phyloP scores from a whole-genome alignment of 2,329 filamentous ascomycete species.

The Arthrobotrys iridis region DNA sequence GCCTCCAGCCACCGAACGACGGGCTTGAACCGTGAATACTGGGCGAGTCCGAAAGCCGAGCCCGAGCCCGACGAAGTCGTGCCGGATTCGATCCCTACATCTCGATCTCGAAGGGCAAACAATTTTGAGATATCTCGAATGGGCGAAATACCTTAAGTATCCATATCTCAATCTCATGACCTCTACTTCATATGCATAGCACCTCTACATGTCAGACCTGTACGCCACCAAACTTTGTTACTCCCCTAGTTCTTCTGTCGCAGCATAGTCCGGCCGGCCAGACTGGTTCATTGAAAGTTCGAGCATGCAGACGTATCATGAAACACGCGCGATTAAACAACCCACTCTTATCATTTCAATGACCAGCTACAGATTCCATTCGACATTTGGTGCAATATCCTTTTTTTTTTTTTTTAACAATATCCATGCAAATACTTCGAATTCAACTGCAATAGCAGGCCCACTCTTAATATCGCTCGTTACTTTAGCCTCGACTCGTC shows the following conservation, averaged over 20 bases:
- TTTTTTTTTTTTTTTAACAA: not conserved
- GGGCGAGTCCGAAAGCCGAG: slow-evolving; percentile 25
- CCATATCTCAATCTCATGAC: not conserved
- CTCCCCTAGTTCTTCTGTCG: not conserved
- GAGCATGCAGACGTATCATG: slow-evolving; percentile 11
- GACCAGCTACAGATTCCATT: not conserved
- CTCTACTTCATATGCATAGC: not conserved
- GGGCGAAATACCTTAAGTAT: not conserved
- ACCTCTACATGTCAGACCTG: slow-evolving; percentile 2
- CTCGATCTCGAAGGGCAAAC: not conserved
- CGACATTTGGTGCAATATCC: no score
- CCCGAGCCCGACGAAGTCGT: not conserved
- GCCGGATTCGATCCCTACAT: slow-evolving; percentile 18
- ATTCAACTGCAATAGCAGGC: not conserved
- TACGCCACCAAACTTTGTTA: slow-evolving; percentile 2
- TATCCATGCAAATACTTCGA: slow-evolving; percentile 20
- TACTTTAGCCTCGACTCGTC: not conserved
- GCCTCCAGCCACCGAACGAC: not conserved
- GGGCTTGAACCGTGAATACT: slow-evolving; percentile 4
- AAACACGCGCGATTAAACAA: slow-evolving; percentile 36
- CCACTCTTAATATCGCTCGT: slow-evolving; percentile 30
- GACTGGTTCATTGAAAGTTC: not conserved
- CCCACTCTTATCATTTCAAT: slow-evolving; percentile 4
- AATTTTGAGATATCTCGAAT: not conserved
- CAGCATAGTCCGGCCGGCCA: slow-evolving; percentile 21